Evolutionary conservation across 805 yeast species (phyloP).

Genomic region (Wickerhamiella dianesei): DNA sequence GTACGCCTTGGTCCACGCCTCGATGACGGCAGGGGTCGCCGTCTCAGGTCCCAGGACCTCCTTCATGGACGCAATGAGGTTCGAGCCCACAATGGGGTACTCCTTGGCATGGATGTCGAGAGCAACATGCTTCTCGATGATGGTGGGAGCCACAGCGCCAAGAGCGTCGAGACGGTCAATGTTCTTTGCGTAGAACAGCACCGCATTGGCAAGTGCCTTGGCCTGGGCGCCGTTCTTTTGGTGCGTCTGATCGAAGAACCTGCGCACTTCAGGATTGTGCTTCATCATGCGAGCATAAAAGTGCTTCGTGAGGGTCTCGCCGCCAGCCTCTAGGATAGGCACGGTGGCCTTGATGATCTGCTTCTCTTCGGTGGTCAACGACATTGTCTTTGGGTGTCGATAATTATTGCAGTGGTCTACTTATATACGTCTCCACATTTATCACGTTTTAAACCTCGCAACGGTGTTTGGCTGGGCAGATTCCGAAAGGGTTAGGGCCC

Average conservation of each 20-base stretch:
- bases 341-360: slow-evolving; percentile 21
- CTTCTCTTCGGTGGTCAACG: slow-evolving; percentile 2
- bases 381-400: neutral
- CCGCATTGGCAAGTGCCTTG: slow-evolving; percentile 46
- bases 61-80: slow-evolving; percentile 40
- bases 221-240: slow-evolving; percentile 48
- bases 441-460: neutral
- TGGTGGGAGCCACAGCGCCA: slow-evolving; percentile 40
- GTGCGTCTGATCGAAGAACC: slow-evolving; percentile 48
- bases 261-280: slow-evolving; percentile 39
- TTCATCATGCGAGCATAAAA: slow-evolving; percentile 46
- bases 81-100: slow-evolving; percentile 49
- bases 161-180: slow-evolving; percentile 46
- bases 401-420: no score
- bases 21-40: slow-evolving; percentile 46
- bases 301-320: slow-evolving; percentile 38
- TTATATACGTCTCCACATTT: neutral
- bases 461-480: neutral
- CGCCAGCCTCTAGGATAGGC: slow-evolving; percentile 46
- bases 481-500: neutral
- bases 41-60: slow-evolving; percentile 39
- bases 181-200: slow-evolving; percentile 43
- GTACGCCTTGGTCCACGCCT: slow-evolving; percentile 57
- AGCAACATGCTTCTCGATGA: slow-evolving; percentile 55
- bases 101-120: slow-evolving; percentile 50